A percentile compares a stretch with the other conserved stretches of the same genome.
phyloP scores from a whole-genome alignment of 2,329 filamentous ascomycete species.

The Aspergillus sp. region DNA sequence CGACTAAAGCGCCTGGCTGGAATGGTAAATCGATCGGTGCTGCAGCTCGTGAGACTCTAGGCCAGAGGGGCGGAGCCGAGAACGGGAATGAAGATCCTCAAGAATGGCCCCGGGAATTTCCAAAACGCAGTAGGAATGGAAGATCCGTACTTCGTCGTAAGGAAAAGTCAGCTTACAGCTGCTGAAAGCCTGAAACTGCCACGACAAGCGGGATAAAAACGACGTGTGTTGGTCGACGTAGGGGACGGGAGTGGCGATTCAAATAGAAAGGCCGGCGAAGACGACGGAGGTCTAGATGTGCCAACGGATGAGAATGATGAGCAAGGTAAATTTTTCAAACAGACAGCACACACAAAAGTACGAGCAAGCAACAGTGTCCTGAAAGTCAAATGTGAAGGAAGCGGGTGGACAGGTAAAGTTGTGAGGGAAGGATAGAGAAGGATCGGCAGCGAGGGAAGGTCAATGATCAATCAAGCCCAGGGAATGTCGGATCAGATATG shows the following conservation, averaged over 20 bases:
- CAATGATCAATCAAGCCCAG: conserved; percentile 19
- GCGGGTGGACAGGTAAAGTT: conserved; percentile 12
- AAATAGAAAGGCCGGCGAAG: conserved; percentile 4
- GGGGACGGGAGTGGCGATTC: conserved; percentile 16
- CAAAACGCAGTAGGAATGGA: not conserved
- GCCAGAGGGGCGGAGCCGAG: conserved; percentile 18
- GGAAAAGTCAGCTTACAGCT: not conserved
- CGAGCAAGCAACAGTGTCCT: not conserved
- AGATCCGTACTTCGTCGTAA: not conserved
- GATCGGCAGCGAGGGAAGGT: conserved; percentile 19
- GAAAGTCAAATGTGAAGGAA: conserved; percentile 2
- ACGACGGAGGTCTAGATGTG: conserved; percentile 7
- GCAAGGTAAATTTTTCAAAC: not conserved
- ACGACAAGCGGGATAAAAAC: not conserved
- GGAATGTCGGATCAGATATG: conserved; percentile 25
- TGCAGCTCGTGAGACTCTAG: conserved; percentile 25
- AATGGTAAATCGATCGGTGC: conserved; percentile 21
- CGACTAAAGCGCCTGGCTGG: conserved; percentile 15
- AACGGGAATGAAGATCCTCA: conserved; percentile 16
- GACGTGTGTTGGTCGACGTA: not conserved
- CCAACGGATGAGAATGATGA: conserved; percentile 6
- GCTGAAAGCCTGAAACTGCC: not conserved
- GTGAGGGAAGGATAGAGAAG: conserved; percentile 6
- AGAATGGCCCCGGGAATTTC: conserved; percentile 5
- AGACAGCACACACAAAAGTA: too few relatives aligned